Conservation (phyloP, 2,329 filamentous ascomycete species). For the Xylariomycetidae sp. region DNA sequence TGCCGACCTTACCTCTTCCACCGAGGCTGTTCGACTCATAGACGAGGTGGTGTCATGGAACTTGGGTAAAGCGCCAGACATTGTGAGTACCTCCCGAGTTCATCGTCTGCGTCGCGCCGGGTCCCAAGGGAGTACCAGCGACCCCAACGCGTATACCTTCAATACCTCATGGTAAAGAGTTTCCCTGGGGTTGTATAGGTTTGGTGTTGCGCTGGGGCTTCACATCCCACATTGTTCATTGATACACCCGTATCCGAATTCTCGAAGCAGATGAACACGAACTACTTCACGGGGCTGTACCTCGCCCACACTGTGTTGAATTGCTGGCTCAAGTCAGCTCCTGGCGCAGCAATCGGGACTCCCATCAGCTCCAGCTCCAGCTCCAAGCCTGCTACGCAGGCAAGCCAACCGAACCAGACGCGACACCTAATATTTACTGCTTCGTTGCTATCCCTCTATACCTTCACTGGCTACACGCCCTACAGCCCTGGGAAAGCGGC, state of each 20-base stretch:
- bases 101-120: no score
- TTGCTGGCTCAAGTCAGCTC: conserved; percentile 20
- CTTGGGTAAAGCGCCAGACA: conserved; percentile 50
- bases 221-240: conserved; percentile 42
- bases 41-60: conserved; percentile 60
- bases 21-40: conserved; percentile 54
- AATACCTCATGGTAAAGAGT: no score
- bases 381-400: neutral
- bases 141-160: no score
- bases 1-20: conserved; percentile 56
- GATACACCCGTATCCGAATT: conserved; percentile 30
- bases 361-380: neutral
- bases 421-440: conserved; percentile 67
- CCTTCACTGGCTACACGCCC: conserved; percentile 59
- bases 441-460: conserved; percentile 56
- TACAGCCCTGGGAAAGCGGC: conserved; percentile 66
- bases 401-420: conserved; percentile 3
- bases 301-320: conserved; percentile 32
- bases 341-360: neutral
- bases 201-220: conserved; percentile 62
- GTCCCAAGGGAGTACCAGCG: no score
- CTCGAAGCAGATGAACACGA: conserved; percentile 32
- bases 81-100: conserved; percentile 44
- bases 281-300: conserved; percentile 35
- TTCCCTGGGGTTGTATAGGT: no score